A percentile compares a stretch with the other conserved stretches of the same genome.
Conservation (phyloP, 176 grass and related monocot species). For the Phoenix roebelenii region DNA sequence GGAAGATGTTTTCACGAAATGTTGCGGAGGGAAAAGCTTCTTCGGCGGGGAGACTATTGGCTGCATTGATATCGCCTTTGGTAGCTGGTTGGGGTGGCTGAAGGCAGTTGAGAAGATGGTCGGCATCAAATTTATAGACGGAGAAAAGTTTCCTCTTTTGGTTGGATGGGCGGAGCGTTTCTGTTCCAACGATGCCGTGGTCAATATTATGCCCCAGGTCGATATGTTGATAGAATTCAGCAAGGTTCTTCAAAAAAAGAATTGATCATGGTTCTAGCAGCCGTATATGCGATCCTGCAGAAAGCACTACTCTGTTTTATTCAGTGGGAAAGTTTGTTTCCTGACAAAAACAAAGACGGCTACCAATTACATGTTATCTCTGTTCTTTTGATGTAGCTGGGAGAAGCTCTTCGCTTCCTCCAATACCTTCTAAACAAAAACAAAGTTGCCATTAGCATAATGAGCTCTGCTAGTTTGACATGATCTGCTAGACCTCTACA, state of each 20-base stretch:
- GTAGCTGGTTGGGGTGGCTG: constrained; percentile 24
- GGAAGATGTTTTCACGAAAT: constrained; percentile 37
- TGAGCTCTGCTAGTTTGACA: no score
- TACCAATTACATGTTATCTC: no score
- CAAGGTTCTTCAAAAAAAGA: neutral
- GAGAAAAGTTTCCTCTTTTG: constrained; percentile 29
- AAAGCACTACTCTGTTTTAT: no score
- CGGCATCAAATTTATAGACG: neutral
- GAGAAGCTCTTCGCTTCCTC: no score
- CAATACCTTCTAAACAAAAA: no score
- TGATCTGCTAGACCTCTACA: no score
- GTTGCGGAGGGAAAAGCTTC: constrained; percentile 27
- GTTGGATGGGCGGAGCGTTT: constrained; percentile 38
- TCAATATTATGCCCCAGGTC: constrained; percentile 12
- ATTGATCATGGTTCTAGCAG: no score
- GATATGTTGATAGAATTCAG: constrained; percentile 21
- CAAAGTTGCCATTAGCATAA: no score
- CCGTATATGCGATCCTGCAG: no score
- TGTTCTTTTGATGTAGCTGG: no score
- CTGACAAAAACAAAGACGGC: no score
- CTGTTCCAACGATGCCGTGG: constrained; percentile 20
- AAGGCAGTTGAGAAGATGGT: constrained; percentile 26
- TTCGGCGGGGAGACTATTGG: constrained; percentile 44
- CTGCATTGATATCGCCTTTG: constrained; percentile 44
- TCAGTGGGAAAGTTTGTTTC: no score